These are phyloP conservation scores for Chionographis japonica DNA, from an alignment of 106 monocot genomes.

Conservation along the genomic window DNA sequence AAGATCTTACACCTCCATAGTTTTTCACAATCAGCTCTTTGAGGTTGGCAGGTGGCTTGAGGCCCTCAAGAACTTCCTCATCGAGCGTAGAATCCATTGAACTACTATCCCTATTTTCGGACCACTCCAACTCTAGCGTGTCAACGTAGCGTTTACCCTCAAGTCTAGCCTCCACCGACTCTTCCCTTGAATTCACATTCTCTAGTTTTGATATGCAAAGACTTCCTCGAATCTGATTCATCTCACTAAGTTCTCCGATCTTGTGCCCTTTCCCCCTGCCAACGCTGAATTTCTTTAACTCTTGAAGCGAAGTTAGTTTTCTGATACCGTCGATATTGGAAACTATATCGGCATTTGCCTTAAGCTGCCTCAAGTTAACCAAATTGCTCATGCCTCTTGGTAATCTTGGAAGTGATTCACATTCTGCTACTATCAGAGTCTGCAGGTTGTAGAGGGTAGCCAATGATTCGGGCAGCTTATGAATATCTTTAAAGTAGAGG, in stretches of 20 bases:
- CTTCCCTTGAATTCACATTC: background rate
- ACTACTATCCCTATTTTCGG: background rate
- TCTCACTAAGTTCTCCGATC: constrained; percentile 6
- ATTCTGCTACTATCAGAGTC: background rate
- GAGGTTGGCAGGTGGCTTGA: background rate
- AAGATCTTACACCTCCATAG: background rate
- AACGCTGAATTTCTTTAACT: background rate
- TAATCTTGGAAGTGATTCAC: background rate
- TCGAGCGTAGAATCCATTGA: background rate
- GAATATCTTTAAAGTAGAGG: background rate
- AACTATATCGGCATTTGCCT: background rate
- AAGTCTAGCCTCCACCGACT: background rate
- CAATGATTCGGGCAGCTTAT: background rate
- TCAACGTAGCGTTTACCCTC: background rate
- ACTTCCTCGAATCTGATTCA: constrained; percentile 5
- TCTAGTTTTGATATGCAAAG: background rate
- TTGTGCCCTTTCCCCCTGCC: background rate
- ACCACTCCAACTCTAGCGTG: background rate
- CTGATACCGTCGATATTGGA: constrained; percentile 8
- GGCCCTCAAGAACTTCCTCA: background rate
- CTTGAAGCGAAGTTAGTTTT: constrained; percentile 13
- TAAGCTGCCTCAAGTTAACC: constrained; percentile 2
- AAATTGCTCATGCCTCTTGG: background rate
- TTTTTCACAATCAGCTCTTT: background rate
- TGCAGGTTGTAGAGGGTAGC: constrained; percentile 1